Evolutionary conservation across 108 stramenopile species (phyloP).

Genomic region (Conticribra weissflogii): DNA sequence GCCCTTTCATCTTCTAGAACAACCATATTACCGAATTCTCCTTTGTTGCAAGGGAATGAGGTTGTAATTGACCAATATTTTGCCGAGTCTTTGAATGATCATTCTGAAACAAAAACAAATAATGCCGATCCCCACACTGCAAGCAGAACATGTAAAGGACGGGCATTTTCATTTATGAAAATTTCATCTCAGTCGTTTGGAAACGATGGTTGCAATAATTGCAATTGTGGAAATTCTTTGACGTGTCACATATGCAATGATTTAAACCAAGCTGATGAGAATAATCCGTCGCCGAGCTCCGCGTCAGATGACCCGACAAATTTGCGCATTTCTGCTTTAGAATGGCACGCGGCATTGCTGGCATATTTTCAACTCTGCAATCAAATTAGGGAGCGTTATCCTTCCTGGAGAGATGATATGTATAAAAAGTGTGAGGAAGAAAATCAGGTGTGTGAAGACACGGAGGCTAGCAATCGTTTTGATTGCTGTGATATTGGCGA

Average conservation of each 20-base stretch:
- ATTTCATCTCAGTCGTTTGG: no score
- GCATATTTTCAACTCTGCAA: conserved; percentile 61
- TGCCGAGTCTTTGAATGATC: no score
- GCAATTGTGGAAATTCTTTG: conserved; percentile 6
- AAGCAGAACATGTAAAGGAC: no score
- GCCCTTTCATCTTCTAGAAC: neutral
- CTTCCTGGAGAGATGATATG: conserved; percentile 45
- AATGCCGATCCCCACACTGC: no score
- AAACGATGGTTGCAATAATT: neutral
- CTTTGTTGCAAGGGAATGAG: neutral
- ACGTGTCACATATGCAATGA: conserved; percentile 1
- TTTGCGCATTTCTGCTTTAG: conserved; percentile 43
- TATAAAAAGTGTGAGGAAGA: conserved; percentile 21
- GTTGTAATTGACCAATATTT: neutral
- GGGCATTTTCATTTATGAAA: no score
- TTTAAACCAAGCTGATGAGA: no score
- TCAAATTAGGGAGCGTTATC: conserved; percentile 37
- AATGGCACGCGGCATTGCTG: conserved; percentile 66
- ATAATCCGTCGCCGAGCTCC: neutral
- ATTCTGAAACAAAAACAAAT: no score
- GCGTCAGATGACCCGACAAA: no score
- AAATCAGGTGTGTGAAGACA: no score
- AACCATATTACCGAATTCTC: neutral
- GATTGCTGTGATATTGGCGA: no score
- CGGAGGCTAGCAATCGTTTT: no score